These are phyloP conservation scores for Dothideomycetidae sp. DNA, from an alignment of 2,329 filamentous ascomycete genomes.

Conservation along the genomic window DNA sequence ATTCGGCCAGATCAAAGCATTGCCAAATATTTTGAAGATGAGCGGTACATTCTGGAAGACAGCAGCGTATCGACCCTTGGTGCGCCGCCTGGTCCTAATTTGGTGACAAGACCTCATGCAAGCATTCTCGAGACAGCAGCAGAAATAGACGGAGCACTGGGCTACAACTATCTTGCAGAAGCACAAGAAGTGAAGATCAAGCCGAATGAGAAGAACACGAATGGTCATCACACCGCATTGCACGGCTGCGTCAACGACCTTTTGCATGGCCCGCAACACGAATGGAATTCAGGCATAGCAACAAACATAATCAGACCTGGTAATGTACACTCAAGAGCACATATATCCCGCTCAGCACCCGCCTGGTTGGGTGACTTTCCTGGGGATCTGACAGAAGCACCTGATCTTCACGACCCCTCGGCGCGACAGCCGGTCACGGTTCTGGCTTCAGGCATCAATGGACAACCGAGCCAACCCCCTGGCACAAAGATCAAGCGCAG, in stretches of 20 bases:
- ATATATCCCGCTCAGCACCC: neutral
- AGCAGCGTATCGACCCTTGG: neutral
- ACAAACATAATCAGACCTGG: neutral
- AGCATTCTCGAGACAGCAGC: neutral
- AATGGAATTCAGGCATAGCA: neutral
- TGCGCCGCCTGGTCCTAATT: conserved; percentile 2
- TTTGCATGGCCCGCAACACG: neutral
- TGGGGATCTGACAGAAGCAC: neutral
- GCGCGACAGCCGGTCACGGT: no score
- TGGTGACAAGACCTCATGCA: neutral
- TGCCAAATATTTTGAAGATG: conserved; percentile 83
- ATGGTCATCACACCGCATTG: neutral
- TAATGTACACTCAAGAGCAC: no score
- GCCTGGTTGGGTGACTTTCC: neutral
- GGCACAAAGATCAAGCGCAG: neutral
- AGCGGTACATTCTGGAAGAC: conserved; percentile 46
- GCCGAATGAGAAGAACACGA: neutral
- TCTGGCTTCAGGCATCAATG: neutral
- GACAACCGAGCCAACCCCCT: neutral
- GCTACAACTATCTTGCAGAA: neutral
- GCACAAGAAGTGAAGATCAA: neutral
- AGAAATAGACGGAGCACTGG: neutral
- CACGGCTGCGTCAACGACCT: no score
- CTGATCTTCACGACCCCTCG: neutral
- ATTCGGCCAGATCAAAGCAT: conserved; percentile 39